These are phyloP conservation scores for Simplicillium sp. DNA, from an alignment of 2,329 filamentous ascomycete species.

Conservation along the genomic window DNA sequence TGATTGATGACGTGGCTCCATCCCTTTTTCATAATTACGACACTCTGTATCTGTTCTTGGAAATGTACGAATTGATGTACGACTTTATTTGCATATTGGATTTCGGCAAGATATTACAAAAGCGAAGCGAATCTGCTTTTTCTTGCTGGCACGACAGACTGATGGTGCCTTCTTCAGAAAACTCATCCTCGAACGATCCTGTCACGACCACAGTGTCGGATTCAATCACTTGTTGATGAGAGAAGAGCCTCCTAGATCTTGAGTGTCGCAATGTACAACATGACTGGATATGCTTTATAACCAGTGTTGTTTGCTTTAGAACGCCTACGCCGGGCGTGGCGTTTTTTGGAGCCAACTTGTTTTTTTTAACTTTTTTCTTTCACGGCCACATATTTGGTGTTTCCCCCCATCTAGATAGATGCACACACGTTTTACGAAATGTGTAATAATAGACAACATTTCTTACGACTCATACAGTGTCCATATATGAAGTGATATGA, in stretches of 20 bases:
- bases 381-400: not conserved
- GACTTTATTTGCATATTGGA: constrained; percentile 4
- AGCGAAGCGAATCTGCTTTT: not conserved
- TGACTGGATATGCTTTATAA: too few species aligned
- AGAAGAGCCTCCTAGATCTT: too few species aligned
- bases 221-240: too few species aligned
- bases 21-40: constrained; percentile 2
- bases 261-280: too few species aligned
- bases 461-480: constrained; percentile 3
- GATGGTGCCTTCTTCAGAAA: constrained; percentile 1
- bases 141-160: constrained; percentile 4
- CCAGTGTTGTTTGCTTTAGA: too few species aligned
- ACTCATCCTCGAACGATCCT: too few species aligned
- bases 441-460: not conserved
- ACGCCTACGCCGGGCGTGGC: too few species aligned
- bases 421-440: not conserved
- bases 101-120: constrained; percentile 5
- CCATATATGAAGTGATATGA: not conserved
- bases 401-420: not conserved
- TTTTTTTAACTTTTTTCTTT: not conserved
- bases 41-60: constrained; percentile 6
- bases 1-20: not conserved
- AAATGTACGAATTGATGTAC: constrained; percentile 8
- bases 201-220: too few species aligned
- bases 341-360: not conserved